Evolutionary conservation across 306 rosid genomes (phyloP), one percentile per base, ranked within the genome.

Genomic region (Quercus variabilis): DNA sequence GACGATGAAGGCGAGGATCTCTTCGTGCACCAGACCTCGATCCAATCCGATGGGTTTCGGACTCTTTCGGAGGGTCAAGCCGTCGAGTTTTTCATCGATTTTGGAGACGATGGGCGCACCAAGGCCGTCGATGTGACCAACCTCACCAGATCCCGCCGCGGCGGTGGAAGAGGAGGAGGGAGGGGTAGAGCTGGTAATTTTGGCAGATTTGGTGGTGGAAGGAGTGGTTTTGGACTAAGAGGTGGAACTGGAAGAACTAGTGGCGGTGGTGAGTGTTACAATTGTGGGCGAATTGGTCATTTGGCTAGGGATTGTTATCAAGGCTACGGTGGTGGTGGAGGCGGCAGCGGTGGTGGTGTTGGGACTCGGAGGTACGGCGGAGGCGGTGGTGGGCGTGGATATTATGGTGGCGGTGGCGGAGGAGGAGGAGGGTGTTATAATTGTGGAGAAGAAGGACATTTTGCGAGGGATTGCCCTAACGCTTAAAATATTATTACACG

Each of bases 361-460:
- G 74, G 79, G 52, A 52, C 6, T 12, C 77, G 82, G 4, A 75
- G 76, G 4, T 69, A 64, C 52, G 90, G 80, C 26, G 81, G 79
- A 4, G 82, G 46, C 57, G 90, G 82, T n/a, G 81, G 75, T 1
- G 51, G 83, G 10, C 74, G 78, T 54, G 82, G 83, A 31, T 63
- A 63, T 49, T 49, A 49, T 49, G 54, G 54, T 49, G 71, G 76
- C 41, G 80, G 83, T 19, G 78, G 81, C 3, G 75, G 85, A 0
- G 79, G 87, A 0, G 87, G 83, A 0, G 78, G 89, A 19, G 90
- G 78, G 55, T 89, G 97, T 77, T 93, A 65, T 76, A 85, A 87
- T 60, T 93, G 97, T 63, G 94, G 96, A 4, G 96, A 86, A 82
- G 91, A 86, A 84, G 97, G 97, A 69, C 97, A 93, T 88, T 89